Evolutionary conservation across 176 grass and related monocot genomes (phyloP).

Genomic region (Carex parvula): DNA sequence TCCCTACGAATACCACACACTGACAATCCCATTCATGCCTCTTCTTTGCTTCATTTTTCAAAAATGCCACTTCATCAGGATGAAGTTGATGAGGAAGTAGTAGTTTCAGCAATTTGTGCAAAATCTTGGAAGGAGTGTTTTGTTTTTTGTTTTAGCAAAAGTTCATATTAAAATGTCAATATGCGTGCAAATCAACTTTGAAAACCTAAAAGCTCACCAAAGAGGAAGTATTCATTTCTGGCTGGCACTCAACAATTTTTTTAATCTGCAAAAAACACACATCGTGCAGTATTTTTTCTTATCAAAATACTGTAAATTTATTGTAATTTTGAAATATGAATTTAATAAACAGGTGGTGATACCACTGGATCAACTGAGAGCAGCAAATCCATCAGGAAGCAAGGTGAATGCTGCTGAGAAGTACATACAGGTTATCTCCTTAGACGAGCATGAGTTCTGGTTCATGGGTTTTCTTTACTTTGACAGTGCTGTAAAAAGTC

Average conservation of each 20-base stretch:
- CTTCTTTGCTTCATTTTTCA: too few species aligned
- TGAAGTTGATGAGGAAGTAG: background rate
- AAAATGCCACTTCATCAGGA: background rate
- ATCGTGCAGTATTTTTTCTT: background rate
- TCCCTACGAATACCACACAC: background rate
- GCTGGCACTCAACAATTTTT: background rate
- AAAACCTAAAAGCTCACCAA: background rate
- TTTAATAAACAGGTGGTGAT: slow-evolving; percentile 66
- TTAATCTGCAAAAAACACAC: background rate
- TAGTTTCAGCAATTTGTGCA: background rate
- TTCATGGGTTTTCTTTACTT: slow-evolving; percentile 89
- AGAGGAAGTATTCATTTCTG: background rate
- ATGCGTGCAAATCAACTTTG: background rate
- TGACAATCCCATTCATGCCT: too few species aligned
- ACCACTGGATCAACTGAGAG: slow-evolving; percentile 71
- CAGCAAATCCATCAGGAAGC: slow-evolving; percentile 79
- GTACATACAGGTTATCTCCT: slow-evolving; percentile 76
- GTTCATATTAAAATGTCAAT: background rate
- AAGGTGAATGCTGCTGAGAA: slow-evolving; percentile 65
- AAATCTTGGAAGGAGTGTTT: background rate
- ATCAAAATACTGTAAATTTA: background rate
- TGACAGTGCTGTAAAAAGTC: slow-evolving; percentile 52
- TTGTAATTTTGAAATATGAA: background rate
- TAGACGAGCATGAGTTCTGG: slow-evolving; percentile 86
- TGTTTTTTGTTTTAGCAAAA: too few species aligned